These are phyloP conservation scores for Penicillium paradoxum DNA, from an alignment of 495 filamentous ascomycete species.

Conservation along the genomic window DNA sequence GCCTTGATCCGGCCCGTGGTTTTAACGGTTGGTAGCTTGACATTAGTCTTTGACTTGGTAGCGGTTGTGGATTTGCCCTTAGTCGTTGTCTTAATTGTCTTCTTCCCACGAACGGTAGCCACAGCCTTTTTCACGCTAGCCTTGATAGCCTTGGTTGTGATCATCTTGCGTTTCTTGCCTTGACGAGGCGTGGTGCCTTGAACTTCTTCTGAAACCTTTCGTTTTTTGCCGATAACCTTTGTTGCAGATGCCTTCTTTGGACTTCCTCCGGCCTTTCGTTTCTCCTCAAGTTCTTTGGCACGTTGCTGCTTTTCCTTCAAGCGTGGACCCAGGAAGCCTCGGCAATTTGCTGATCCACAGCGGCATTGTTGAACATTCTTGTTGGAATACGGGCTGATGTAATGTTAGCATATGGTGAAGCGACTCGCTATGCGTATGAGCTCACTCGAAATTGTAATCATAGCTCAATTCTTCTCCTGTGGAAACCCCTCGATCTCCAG, in stretches of 20 bases:
- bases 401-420: conserved; percentile 10
- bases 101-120: conserved; percentile 17
- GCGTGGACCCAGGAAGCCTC: conserved; percentile 72
- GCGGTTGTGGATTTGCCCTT: conserved; percentile 9
- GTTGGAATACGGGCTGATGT: conserved; percentile 58
- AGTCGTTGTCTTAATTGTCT: conserved; percentile 12
- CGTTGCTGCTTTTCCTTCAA: conserved; percentile 51
- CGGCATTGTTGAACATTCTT: conserved; percentile 81
- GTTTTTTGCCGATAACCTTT: conserved; percentile 28
- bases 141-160: conserved; percentile 32
- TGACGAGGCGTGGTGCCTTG: conserved; percentile 17
- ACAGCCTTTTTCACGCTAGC: conserved; percentile 36
- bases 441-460: conserved; percentile 95
- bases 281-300: conserved; percentile 31
- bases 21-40: conserved; percentile 30
- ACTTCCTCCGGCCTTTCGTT: conserved; percentile 36
- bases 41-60: conserved; percentile 16
- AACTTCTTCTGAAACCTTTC: conserved; percentile 22
- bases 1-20: conserved; percentile 20
- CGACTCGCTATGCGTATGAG: neutral
- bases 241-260: conserved; percentile 33
- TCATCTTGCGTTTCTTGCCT: conserved; percentile 37
- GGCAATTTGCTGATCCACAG: conserved; percentile 71
- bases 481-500: conserved; percentile 80
- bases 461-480: conserved; percentile 97